A percentile compares a stretch with the other conserved stretches of the same genome.
Conservation (phyloP, 2,329 filamentous ascomycete genomes). For the Hypoxylon sp. region DNA sequence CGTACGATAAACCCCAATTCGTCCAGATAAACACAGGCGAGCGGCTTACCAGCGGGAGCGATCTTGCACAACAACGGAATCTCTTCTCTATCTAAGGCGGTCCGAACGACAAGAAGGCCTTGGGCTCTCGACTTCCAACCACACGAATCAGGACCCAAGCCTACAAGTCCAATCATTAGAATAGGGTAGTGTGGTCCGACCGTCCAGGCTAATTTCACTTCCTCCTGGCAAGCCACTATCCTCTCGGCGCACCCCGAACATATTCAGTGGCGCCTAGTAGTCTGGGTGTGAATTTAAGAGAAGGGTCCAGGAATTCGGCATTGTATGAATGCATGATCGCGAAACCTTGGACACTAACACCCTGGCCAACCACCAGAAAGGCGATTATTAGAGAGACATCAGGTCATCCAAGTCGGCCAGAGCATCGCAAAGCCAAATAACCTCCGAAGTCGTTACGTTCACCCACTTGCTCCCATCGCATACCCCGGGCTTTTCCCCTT, state of each 20-base stretch:
- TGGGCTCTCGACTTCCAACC: slow-evolving; percentile 14
- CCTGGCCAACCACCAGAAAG: slow-evolving; percentile 19
- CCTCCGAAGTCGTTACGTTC: slow-evolving; percentile 9
- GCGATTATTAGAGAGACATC: slow-evolving; percentile 24
- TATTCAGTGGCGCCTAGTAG: slow-evolving; percentile 3
- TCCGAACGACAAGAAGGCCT: slow-evolving; percentile 26
- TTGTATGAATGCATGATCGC: slow-evolving; percentile 33
- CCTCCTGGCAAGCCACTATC: slow-evolving; percentile 7
- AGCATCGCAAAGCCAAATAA: slow-evolving; percentile 23
- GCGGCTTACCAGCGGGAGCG: slow-evolving; percentile 27
- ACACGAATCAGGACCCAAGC: slow-evolving; percentile 17
- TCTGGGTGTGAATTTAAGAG: slow-evolving; percentile 21
- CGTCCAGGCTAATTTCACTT: slow-evolving; percentile 17
- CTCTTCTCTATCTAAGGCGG: slow-evolving; percentile 20
- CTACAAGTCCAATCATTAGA: slow-evolving; percentile 17
- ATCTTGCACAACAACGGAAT: slow-evolving; percentile 30
- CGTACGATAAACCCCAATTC: slow-evolving; percentile 35
- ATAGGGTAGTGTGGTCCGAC: slow-evolving; percentile 11
- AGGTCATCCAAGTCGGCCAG: slow-evolving; percentile 28
- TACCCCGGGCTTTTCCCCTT: slow-evolving; percentile 9
- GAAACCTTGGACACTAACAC: slow-evolving; percentile 31
- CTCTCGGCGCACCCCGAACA: slow-evolving; percentile 16
- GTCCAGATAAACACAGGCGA: slow-evolving; percentile 19
- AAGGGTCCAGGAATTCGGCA: slow-evolving; percentile 14
- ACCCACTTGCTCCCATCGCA: slow-evolving; percentile 15